Base-by-base conservation (phyloP, 148 eudicot species). In the Oxyria digyna region DNA sequence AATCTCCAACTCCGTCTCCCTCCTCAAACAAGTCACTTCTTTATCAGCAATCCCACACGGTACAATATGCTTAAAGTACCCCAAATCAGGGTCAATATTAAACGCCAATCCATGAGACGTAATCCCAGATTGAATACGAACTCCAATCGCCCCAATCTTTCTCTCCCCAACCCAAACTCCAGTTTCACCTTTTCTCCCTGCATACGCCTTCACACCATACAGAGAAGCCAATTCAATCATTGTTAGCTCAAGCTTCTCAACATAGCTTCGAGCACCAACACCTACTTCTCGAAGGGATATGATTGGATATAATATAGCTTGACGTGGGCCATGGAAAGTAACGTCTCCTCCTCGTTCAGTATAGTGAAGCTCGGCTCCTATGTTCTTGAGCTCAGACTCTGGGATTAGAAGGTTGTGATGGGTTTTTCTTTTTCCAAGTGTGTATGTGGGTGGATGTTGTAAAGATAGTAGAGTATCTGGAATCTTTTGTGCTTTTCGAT, bases 111-210 rank as follows among this genome's bases (percentile, higher is more conserved):
- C 96, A 71, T 92, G 98, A 46, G 89, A 93, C 1, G 91, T 87
- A 50, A 87, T 82, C 73, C 75, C 97, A 42, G 85, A 78, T 32
- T 90, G 89, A 76, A 92, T 87, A 21, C 87, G 82, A 73, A 92
- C 97, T 21, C 97, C 97, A 40, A 89, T 89, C 4, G 97, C 97
- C 35, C 97, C 96, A 41, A 92, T 87, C 82, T 92, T 92, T 76
- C 84, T 78, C 21, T 84, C 87, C 35, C 85, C 93, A 42, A 35
- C 38, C 38, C 38, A 35, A 35, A 35, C 38, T 35, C 38, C 6
- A 6, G 38, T 35, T 35, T 35, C 89, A 41, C 29, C 82, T 32
- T 69, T 81, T 40, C 74, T 73, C 62, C 93, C 96, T 32, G 81
- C 74, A 20, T 74, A 46, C 82, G 96, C 96, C 78, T 67, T 42